Evolutionary conservation across 441 rosid species (phyloP).

Genomic region (Pelargonium australe): DNA sequence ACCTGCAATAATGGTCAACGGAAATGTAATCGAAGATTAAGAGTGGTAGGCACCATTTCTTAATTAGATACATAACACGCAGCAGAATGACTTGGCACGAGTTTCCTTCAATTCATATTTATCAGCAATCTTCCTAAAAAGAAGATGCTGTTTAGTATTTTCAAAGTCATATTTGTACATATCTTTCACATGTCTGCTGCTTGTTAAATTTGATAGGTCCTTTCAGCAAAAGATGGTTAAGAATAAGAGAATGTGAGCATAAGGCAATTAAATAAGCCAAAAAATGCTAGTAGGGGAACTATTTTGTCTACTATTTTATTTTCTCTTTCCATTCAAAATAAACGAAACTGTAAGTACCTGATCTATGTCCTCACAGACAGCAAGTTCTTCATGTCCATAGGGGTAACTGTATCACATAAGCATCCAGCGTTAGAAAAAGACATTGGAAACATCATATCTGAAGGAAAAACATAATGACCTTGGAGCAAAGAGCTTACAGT

Average conservation of each 20-base stretch:
- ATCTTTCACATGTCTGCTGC: not conserved
- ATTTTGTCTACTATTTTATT: not conserved
- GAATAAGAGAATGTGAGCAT: not conserved
- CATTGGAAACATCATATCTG: not conserved
- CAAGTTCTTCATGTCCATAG: slow-evolving; percentile 95
- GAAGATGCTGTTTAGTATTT: not conserved
- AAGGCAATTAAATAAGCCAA: not conserved
- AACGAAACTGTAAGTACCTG: slow-evolving; percentile 46
- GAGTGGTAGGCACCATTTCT: not conserved
- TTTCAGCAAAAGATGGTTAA: not conserved
- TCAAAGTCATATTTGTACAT: not conserved
- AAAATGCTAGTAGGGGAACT: not conserved
- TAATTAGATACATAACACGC: not conserved
- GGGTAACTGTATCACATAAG: slow-evolving; percentile 52
- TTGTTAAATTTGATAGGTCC: not conserved
- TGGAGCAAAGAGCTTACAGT: slow-evolving; percentile 47
- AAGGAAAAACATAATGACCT: not conserved
- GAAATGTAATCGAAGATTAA: slow-evolving; percentile 2
- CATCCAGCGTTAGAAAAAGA: slow-evolving; percentile 16
- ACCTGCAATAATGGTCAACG: slow-evolving; percentile 37
- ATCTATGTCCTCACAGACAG: slow-evolving; percentile 88
- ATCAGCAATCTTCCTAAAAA: not conserved
- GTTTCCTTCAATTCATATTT: not conserved
- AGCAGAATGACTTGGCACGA: not conserved
- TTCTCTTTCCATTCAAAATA: not conserved